Percentiles rank a stretch among this genome's conserved stretches.
These are phyloP conservation scores for Ophiostoma fasciatum DNA, from an alignment of 2,329 filamentous ascomycete genomes.

Conservation along the genomic window DNA sequence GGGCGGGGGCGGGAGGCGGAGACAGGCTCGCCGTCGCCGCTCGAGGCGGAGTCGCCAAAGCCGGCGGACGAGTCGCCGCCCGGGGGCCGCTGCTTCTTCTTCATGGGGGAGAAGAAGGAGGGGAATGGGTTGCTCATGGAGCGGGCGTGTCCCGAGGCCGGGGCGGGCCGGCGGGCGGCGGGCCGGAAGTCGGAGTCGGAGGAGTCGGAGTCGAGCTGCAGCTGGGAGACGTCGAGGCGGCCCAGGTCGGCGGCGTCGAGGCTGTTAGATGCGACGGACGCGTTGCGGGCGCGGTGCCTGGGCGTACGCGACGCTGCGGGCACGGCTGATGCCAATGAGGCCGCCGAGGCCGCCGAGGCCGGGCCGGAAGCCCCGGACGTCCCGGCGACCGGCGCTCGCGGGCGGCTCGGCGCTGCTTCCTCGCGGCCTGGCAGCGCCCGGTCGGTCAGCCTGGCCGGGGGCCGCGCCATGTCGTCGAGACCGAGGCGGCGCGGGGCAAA, in stretches of 20 bases:
- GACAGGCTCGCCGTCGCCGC: slow-evolving; percentile 31
- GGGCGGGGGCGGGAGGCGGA: too few relatives aligned
- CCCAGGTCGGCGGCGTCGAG: slow-evolving; percentile 2
- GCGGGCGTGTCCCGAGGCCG: slow-evolving; percentile 32
- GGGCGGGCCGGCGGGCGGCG: slow-evolving; percentile 16
- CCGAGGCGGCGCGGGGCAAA: too few relatives aligned
- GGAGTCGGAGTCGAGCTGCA: slow-evolving; percentile 20
- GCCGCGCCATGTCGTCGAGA: slow-evolving; percentile 7
- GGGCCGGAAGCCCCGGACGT: too few relatives aligned
- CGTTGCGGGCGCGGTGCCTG: background rate
- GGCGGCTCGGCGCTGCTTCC: too few relatives aligned
- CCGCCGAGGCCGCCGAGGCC: too few relatives aligned
- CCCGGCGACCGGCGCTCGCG: too few relatives aligned
- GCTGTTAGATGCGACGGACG: slow-evolving; percentile 1
- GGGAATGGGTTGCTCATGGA: slow-evolving; percentile 74
- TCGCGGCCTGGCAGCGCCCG: background rate
- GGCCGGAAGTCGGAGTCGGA: slow-evolving; percentile 23
- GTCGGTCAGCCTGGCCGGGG: slow-evolving; percentile 1
- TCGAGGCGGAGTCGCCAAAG: slow-evolving; percentile 21
- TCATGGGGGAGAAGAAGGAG: slow-evolving; percentile 47
- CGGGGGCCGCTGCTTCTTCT: slow-evolving; percentile 39
- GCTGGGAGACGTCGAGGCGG: slow-evolving; percentile 12
- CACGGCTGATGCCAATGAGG: too few relatives aligned
- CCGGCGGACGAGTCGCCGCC: slow-evolving; percentile 19
- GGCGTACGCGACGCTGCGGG: too few relatives aligned